Base-by-base conservation (phyloP, 176 grass and related monocot species). In the Triticum dicoccoides region DNA sequence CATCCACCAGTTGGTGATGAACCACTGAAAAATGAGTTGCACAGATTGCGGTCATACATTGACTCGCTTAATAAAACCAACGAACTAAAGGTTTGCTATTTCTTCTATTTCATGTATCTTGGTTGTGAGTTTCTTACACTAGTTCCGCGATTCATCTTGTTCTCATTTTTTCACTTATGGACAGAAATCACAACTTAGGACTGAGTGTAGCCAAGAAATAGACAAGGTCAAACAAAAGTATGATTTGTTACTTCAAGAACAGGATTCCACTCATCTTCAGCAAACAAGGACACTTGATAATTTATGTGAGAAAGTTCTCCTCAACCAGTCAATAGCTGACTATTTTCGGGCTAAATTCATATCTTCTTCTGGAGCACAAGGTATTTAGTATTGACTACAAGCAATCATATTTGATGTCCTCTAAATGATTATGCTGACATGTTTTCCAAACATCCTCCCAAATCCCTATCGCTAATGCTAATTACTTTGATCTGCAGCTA, bases 341-440 rank as follows among this genome's bases (percentile, higher is more conserved):
- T 91, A 98, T 86, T 98, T 98, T 87, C 88, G 91, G 62, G 86
- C 86, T 51, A 98, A 98, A 91, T 98, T 95, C 66, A 86, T 95
- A 84, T 92, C 92, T 47, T 73, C 81, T 69, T 88, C 88, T 52
- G 86, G 80, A 80, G 33, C 51, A 27, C 84, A 90, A 71, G 87
- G 91, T 91, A 89, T 52, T 68, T 25, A 77, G 91, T 89, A 88
- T 44, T 68, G 33, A 80, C 41, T 15, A 27, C 70, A 62, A 44
- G 38, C 10, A 68, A 84, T 83, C 54, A 70, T 37, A 61, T 25
- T 66, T 61, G 51, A 62, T 81, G 61, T 41, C 69, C 69, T 85
- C 13, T 5, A 69, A 88, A 81, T 59, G 70, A 76, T 68, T 91
- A 37, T 25, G 85, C 47, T 15, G 6, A n/a, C 52, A 85, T 78